Evolutionary conservation across 2,329 filamentous ascomycete genomes (phyloP).

Genomic region (Pseudocercospora cruenta): DNA sequence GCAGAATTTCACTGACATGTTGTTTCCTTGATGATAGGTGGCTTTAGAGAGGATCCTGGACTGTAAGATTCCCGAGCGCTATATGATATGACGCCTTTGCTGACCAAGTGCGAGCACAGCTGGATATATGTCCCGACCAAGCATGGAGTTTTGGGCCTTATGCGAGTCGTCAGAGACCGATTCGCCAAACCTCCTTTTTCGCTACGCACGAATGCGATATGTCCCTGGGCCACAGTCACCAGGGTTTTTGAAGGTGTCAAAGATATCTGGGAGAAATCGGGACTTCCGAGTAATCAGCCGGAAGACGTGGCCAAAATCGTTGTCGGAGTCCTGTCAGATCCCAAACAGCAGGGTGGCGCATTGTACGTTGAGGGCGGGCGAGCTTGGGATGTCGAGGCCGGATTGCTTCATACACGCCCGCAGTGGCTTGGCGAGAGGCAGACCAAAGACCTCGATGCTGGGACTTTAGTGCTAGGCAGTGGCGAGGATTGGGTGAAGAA

Average conservation of each 20-base stretch:
- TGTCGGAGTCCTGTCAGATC: slow-evolving; percentile 41
- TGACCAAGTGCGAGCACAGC: not conserved
- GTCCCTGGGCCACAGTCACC: slow-evolving; percentile 51
- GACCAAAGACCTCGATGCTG: slow-evolving; percentile 40
- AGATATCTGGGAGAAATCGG: slow-evolving; percentile 43
- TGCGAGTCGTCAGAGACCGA: slow-evolving; percentile 49
- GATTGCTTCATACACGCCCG: slow-evolving; percentile 45
- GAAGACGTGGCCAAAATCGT: slow-evolving; percentile 47
- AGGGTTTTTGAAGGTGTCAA: slow-evolving; percentile 42
- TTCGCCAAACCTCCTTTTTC: slow-evolving; percentile 37
- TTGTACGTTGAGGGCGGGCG: slow-evolving; percentile 50
- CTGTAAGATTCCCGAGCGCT: slow-evolving; percentile 28
- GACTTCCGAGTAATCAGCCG: slow-evolving; percentile 45
- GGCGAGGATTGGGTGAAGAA: slow-evolving; percentile 27
- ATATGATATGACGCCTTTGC: not conserved
- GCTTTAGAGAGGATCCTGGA: slow-evolving; percentile 54
- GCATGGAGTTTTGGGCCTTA: slow-evolving; percentile 56
- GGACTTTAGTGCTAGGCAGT: slow-evolving; percentile 41
- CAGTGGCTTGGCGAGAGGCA: slow-evolving; percentile 50
- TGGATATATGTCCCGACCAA: slow-evolving; percentile 54
- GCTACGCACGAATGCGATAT: slow-evolving; percentile 51
- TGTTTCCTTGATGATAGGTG: slow-evolving; percentile 37
- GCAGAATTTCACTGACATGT: not conserved
- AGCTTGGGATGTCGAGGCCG: slow-evolving; percentile 50
- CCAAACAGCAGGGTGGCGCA: slow-evolving; percentile 44